phyloP scores from a whole-genome alignment of 192 early-diverging fungal genomes.

The Rhizoclosmatium sp. region DNA sequence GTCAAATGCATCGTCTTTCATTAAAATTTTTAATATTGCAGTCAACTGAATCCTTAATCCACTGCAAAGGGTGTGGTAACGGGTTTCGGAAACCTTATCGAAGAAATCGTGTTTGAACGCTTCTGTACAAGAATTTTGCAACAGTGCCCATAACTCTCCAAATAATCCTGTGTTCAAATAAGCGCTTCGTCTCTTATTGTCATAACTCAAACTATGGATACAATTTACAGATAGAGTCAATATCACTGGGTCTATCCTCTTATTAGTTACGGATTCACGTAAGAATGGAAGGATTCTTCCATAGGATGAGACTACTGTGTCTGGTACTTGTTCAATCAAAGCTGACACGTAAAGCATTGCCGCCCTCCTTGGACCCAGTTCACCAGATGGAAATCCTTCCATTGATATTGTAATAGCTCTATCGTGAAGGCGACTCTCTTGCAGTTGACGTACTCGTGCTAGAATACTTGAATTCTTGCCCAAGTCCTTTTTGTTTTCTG shows the following conservation, averaged over 20 bases:
- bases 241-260: neutral
- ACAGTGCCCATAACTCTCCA: neutral
- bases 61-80: neutral
- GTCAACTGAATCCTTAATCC: neutral
- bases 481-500: neutral
- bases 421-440: constrained; percentile 12
- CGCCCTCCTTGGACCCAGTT: constrained; percentile 28
- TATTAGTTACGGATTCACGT: neutral
- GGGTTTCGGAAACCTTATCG: neutral
- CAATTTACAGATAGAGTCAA: constrained; percentile 2
- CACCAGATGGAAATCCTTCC: constrained; percentile 22
- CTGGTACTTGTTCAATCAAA: constrained; percentile 2
- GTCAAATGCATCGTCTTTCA: neutral
- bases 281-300: constrained; percentile 8
- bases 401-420: constrained; percentile 3
- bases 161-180: neutral
- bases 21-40: neutral
- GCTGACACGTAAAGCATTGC: constrained; percentile 24
- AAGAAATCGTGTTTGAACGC: neutral
- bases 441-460: neutral
- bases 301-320: neutral
- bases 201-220: neutral
- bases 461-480: neutral
- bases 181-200: neutral
- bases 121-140: neutral